These are phyloP conservation scores for Coleophoma eucalyptorum DNA, from an alignment of 2,329 filamentous ascomycete species.

Conservation along the genomic window DNA sequence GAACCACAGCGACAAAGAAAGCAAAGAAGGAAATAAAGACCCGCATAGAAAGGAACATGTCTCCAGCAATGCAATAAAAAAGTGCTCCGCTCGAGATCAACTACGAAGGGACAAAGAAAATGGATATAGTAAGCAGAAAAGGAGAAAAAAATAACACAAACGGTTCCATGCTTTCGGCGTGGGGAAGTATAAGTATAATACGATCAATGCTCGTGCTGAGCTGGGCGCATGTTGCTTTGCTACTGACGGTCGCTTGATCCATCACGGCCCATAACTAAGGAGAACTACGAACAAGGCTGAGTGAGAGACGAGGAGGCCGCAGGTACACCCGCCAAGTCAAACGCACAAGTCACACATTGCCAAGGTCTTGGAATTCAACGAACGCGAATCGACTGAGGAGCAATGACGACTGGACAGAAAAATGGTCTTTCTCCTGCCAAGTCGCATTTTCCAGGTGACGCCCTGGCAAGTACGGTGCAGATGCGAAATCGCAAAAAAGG, in stretches of 20 bases:
- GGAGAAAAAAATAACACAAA: background rate
- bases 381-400: background rate
- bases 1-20: conserved; percentile 3
- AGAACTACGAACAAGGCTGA: background rate
- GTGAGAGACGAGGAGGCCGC: background rate
- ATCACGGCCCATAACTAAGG: background rate
- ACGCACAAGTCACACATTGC: background rate
- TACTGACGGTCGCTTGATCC: background rate
- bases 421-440: no score
- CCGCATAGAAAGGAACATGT: conserved; percentile 5
- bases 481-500: no score
- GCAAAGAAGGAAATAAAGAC: conserved; percentile 5
- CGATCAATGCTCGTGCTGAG: background rate
- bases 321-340: background rate
- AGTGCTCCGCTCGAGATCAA: background rate
- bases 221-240: background rate
- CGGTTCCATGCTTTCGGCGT: background rate
- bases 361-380: background rate
- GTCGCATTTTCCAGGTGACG: no score
- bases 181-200: background rate
- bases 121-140: background rate
- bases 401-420: no score
- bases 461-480: no score
- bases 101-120: background rate
- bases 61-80: conserved; percentile 1